Conservation (phyloP, 2,329 filamentous ascomycete genomes). For the Aspergillus persii region DNA sequence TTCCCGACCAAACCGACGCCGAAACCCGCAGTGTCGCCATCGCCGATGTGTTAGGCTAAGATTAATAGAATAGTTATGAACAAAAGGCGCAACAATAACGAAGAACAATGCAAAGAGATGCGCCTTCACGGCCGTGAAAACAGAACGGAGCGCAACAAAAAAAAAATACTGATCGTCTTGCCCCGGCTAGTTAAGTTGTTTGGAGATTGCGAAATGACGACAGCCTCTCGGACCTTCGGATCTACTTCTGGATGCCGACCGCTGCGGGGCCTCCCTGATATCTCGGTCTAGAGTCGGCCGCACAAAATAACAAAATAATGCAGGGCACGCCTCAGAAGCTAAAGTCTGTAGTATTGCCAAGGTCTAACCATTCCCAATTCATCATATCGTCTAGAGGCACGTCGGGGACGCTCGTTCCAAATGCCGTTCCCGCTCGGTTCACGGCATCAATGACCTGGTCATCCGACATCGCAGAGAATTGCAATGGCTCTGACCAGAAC, state of each 20-base stretch:
- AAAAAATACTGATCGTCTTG: no score
- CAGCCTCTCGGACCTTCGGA: constrained; percentile 19
- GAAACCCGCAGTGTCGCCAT: constrained; percentile 30
- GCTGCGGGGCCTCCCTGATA: neutral
- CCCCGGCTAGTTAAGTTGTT: neutral
- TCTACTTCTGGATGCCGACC: constrained; percentile 30
- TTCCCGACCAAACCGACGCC: constrained; percentile 23
- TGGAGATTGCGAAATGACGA: constrained; percentile 13
- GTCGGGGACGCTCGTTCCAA: constrained; percentile 56
- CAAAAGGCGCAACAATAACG: neutral
- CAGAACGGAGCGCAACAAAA: neutral
- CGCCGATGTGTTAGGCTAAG: neutral
- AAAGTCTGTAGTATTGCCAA: constrained; percentile 29
- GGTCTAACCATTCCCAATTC: constrained; percentile 58
- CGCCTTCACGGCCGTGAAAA: no score
- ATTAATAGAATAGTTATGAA: neutral
- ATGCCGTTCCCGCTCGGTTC: constrained; percentile 60
- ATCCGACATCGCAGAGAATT: constrained; percentile 68
- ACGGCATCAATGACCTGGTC: constrained; percentile 66
- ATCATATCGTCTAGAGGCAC: constrained; percentile 60
- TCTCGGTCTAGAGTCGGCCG: neutral
- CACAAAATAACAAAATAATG: neutral
- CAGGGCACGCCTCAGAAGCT: constrained; percentile 18
- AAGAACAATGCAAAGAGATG: neutral
- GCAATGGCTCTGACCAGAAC: constrained; percentile 53